Evolutionary conservation across 2,329 filamentous ascomycete genomes (phyloP).

Genomic region (Cyanodermella asteris): DNA sequence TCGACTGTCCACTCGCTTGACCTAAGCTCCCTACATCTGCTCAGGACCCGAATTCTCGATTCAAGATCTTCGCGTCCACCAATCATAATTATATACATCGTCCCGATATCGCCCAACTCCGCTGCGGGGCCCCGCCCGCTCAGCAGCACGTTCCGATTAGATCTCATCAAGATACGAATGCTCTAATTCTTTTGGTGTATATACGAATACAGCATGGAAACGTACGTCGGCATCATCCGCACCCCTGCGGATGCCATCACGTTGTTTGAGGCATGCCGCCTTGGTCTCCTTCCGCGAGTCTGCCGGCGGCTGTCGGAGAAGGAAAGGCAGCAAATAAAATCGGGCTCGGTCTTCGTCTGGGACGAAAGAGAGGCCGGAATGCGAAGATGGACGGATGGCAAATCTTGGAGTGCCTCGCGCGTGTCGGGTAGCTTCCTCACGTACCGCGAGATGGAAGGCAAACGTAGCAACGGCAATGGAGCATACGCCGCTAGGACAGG

Average conservation of each 20-base stretch:
- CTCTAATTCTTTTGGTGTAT: too few relatives aligned
- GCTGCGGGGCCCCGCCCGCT: too few relatives aligned
- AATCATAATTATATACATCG: too few relatives aligned
- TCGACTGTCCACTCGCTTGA: too few relatives aligned
- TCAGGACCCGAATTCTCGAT: too few relatives aligned
- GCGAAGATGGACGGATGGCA: constrained; percentile 95
- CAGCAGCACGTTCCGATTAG: too few relatives aligned
- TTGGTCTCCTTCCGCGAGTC: constrained; percentile 74
- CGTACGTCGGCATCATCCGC: constrained; percentile 83
- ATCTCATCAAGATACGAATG: too few relatives aligned
- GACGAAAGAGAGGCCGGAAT: constrained; percentile 96
- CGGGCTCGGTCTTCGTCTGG: constrained; percentile 98
- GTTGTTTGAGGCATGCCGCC: constrained; percentile 87
- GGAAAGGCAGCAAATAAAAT: constrained; percentile 85
- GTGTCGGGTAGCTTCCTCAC: constrained; percentile 95
- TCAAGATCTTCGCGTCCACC: too few relatives aligned
- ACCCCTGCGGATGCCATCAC: constrained; percentile 95
- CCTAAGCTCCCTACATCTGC: too few relatives aligned
- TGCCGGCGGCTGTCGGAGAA: constrained; percentile 89
- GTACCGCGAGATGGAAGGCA: constrained; percentile 97
- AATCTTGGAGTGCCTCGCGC: constrained; percentile 94
- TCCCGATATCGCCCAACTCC: too few relatives aligned
- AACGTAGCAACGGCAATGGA: constrained; percentile 56
- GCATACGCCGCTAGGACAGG: constrained; percentile 35
- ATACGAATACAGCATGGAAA: too few relatives aligned